Base-by-base conservation (phyloP, 768 basidiomycete species). In the Sistotremastrum suecicum region DNA sequence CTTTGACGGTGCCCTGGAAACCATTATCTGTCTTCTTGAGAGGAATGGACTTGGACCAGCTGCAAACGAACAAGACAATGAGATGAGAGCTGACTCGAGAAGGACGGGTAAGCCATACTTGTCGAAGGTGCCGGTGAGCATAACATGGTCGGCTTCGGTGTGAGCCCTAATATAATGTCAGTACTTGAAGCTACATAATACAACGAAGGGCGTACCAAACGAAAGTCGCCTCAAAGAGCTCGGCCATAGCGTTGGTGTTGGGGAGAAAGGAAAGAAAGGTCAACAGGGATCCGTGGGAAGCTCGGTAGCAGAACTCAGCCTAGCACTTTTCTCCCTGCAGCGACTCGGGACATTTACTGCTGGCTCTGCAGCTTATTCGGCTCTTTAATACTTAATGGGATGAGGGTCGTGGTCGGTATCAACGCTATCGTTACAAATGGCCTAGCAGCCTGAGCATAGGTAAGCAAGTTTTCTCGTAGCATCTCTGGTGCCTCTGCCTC, bases 61-160 rank as follows among this genome's bases (percentile, higher is more conserved):
- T 82, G 47, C 7, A 39, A 8, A 35, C 3, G 39, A 12, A 39
- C 45, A 5, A 12, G 43, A 11, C 10, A 30, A 29, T 39, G 40
- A 51, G 5, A 30, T 29, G 30, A 34, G 37, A 2, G 35, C 33
- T 6, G 43, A 47, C 41, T 37, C 34, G 42, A 42, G 40, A 48
- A 46, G 47, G 40, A 29, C n/a, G 33, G 12, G 41, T 31, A 28
- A 11, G 50, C 76, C 51, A 57, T 83, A 84, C 61, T 80, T 63
- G 68, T 88, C 84, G 58, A 87, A 88, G 32, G 79, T 72, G 35
- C 85, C 85, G 20, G 82, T 84, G 47, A 80, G 73, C 56, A 83
- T 70, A 50, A 85, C 83, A 41, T 66, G 60, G 41, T 56, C 64
- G 37, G 80, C 71, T 42, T 69, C 67, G 32, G 66, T 50, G 51